These are phyloP conservation scores for Cyberlindnera suaveolens DNA, from an alignment of 805 yeast genomes.

Conservation along the genomic window DNA sequence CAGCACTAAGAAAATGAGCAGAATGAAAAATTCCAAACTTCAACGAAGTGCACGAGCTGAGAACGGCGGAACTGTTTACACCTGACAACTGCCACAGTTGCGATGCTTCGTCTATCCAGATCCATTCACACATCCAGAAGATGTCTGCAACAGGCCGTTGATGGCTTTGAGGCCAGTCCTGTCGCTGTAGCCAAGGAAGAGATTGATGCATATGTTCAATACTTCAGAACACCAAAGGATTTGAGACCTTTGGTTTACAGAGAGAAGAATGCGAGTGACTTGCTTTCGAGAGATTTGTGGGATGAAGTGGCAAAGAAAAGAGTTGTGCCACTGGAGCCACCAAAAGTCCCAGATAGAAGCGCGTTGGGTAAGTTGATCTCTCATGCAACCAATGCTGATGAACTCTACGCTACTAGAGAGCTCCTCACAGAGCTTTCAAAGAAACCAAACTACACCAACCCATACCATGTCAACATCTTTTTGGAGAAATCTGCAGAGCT, in stretches of 20 bases:
- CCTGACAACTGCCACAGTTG: not conserved
- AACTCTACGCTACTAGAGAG: conserved; percentile 11
- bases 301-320: conserved; percentile 29
- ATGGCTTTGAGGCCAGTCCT: not conserved
- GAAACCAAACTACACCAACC: conserved; percentile 16
- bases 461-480: conserved; percentile 16
- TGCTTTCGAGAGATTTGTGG: conserved; percentile 34
- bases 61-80: not conserved
- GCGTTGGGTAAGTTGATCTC: conserved; percentile 23
- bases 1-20: too few species aligned
- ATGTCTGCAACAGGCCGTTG: conserved; percentile 6
- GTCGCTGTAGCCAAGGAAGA: conserved; percentile 17
- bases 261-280: conserved; percentile 31
- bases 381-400: conserved; percentile 14
- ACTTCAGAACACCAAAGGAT: conserved; percentile 27
- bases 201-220: conserved; percentile 28
- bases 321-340: conserved; percentile 28
- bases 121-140: conserved; percentile 11
- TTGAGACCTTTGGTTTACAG: conserved; percentile 35
- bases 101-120: conserved; percentile 15
- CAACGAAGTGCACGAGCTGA: too few species aligned
- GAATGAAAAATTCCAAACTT: too few species aligned
- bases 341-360: conserved; percentile 24
- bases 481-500: conserved; percentile 19
- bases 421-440: conserved; percentile 15